phyloP scores from a whole-genome alignment of 768 basidiomycete genomes.

The Boletus tylopilopsis region DNA sequence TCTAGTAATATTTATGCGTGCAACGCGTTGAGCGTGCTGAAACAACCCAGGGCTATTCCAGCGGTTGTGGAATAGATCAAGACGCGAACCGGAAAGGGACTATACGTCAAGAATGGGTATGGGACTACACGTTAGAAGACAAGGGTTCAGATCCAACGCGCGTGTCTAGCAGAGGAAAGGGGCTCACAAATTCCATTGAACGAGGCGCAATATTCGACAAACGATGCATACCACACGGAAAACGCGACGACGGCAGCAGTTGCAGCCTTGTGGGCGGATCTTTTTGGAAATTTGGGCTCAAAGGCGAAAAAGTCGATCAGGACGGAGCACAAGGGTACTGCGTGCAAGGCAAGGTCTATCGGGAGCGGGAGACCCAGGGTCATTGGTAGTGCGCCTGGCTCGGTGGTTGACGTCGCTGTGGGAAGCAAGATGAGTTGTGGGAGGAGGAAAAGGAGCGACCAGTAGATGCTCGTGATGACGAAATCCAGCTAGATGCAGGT shows the following conservation, averaged over 20 bases:
- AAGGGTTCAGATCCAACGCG: neutral
- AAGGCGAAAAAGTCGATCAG: slow-evolving; percentile 66
- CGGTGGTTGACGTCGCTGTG: too few relatives aligned
- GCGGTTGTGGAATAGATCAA: slow-evolving; percentile 57
- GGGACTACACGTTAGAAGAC: slow-evolving; percentile 48
- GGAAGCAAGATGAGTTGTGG: slow-evolving; percentile 17
- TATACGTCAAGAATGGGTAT: slow-evolving; percentile 77
- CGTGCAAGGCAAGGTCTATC: slow-evolving; percentile 65
- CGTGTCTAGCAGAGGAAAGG: too few relatives aligned
- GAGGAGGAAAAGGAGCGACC: slow-evolving; percentile 53
- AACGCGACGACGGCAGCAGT: slow-evolving; percentile 21
- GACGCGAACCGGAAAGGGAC: slow-evolving; percentile 46
- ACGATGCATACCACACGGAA: slow-evolving; percentile 50
- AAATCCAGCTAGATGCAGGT: slow-evolving; percentile 28
- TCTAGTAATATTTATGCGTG: slow-evolving; percentile 33
- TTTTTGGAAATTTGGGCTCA: slow-evolving; percentile 49
- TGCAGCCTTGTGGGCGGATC: slow-evolving; percentile 8
- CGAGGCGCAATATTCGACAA: slow-evolving; percentile 65
- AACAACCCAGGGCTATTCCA: slow-evolving; percentile 50
- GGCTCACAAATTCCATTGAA: slow-evolving; percentile 59
- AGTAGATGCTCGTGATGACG: slow-evolving; percentile 61
- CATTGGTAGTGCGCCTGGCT: too few relatives aligned
- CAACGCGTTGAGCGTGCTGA: slow-evolving; percentile 55
- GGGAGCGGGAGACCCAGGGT: slow-evolving; percentile 40
- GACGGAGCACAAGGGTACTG: slow-evolving; percentile 53